Evolutionary conservation across 805 yeast species (phyloP).

Genomic region (Cyberlindnera saturnus): DNA sequence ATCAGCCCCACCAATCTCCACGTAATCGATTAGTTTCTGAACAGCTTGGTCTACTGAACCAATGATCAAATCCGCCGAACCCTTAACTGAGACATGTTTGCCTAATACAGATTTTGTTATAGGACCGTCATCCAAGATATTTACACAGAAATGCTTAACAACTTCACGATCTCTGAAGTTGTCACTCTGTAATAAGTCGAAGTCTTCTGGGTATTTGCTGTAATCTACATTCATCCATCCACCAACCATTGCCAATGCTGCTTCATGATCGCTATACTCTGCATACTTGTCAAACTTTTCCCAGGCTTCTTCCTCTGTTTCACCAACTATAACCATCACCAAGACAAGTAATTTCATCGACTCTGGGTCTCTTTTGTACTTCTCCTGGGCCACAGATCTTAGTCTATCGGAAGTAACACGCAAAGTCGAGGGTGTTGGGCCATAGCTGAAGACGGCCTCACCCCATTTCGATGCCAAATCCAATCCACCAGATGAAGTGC

Average conservation of each 20-base stretch:
- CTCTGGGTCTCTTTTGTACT: conserved; percentile 30
- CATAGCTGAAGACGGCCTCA: conserved; percentile 35
- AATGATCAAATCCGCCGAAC: conserved; percentile 23
- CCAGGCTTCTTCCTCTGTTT: conserved; percentile 36
- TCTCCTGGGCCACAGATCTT: conserved; percentile 27
- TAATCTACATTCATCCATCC: conserved; percentile 42
- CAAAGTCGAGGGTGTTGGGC: conserved; percentile 27
- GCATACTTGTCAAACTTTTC: conserved; percentile 29
- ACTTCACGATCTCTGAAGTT: conserved; percentile 27
- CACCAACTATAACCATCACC: conserved; percentile 33
- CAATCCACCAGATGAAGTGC: conserved; percentile 35
- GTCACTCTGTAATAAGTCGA: conserved; percentile 29
- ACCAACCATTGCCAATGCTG: conserved; percentile 38
- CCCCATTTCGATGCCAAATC: conserved; percentile 39
- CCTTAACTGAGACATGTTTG: conserved; percentile 20
- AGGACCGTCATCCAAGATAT: conserved; percentile 22
- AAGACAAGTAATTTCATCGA: conserved; percentile 33
- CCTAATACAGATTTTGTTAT: conserved; percentile 22
- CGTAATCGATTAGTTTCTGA: conserved; percentile 33
- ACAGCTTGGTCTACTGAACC: conserved; percentile 35
- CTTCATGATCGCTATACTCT: conserved; percentile 32
- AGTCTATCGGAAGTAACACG: conserved; percentile 26
- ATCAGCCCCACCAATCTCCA: conserved; percentile 35
- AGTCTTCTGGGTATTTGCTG: conserved; percentile 30
- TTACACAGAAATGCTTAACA: conserved; percentile 17